Percentiles rank a stretch among this genome's conserved stretches.
phyloP scores from a whole-genome alignment of 306 rosid genomes.

The Malus fusca region DNA sequence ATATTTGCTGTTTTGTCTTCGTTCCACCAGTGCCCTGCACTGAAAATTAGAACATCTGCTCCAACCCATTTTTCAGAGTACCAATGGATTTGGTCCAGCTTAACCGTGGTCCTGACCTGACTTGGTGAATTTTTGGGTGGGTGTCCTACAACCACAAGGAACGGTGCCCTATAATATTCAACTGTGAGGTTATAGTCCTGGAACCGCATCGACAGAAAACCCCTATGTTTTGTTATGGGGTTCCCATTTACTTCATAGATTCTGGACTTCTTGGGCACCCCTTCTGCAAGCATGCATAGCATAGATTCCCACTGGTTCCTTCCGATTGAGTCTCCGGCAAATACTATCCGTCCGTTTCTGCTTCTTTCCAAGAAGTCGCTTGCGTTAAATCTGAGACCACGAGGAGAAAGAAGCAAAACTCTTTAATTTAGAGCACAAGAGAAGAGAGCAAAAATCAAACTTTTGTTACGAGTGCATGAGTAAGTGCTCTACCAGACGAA shows the following conservation, averaged over 20 bases:
- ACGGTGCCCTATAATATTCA: constrained; percentile 80
- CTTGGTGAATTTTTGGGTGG: constrained; percentile 47
- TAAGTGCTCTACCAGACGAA: background rate
- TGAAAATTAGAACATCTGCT: constrained; percentile 64
- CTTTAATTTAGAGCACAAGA: background rate
- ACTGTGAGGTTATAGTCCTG: constrained; percentile 64
- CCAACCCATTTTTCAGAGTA: constrained; percentile 51
- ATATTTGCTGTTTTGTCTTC: constrained; percentile 43
- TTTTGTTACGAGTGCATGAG: background rate
- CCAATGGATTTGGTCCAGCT: constrained; percentile 66
- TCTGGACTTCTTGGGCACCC: constrained; percentile 47
- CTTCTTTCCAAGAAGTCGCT: constrained; percentile 63
- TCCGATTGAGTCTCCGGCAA: constrained; percentile 83
- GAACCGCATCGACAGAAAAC: constrained; percentile 55
- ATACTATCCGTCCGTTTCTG: constrained; percentile 73
- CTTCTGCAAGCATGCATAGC: constrained; percentile 69
- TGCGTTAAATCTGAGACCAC: constrained; percentile 60
- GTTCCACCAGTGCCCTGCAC: constrained; percentile 92
- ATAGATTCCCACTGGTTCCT: constrained; percentile 95
- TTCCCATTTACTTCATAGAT: constrained; percentile 71
- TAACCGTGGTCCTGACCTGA: constrained; percentile 23
- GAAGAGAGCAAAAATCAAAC: background rate
- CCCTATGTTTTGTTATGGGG: constrained; percentile 80
- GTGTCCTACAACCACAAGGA: constrained; percentile 43
- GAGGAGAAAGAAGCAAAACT: background rate